Evolutionary conservation across 768 basidiomycete species (phyloP), one percentile per base, ranked within the genome.

Genomic region (Cystobasidium onofrii): DNA sequence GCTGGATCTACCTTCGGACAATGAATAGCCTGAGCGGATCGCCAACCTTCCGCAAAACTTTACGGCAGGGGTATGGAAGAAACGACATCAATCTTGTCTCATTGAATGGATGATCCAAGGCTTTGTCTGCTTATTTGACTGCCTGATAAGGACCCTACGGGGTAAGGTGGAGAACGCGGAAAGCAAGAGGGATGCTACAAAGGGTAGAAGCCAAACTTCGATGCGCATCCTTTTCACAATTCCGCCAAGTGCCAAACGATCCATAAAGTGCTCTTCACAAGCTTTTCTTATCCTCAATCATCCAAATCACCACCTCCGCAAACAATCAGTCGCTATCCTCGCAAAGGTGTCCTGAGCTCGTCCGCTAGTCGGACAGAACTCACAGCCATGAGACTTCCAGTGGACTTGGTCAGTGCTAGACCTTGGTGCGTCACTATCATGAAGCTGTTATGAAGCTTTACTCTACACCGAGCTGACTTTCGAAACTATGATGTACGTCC

Each of bases 391-490:
- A 7, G 46, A 7, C 46, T 7, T n/a, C 69, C 69, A 31, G 31
- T 60, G 25, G 27, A 33, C 2, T 17, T 34, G 17, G 4, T 60
- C 31, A 6, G 10, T 13, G 69, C 54, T 23, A 52, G 69, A 18
- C 20, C 55, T 4, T 71, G 69, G 69, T 71, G 29, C 10, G 69
- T 44, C 10, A 31, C 10, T 20, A 27, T 64, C 13, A 64, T 64
- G 25, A 36, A 31, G 23, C 6, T 63, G 39, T 39, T 6, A 39
- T 31, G 31, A 39, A 7, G 61, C 27, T 25, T 63, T 29, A 29
- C 25, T 36, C 15, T n/a, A 20, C 13, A 6, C 43, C 17, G 18
- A 43, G n/a, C 55, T 29, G 25, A n/a, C 69, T 29, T 23, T 29
- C 31, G 39, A 18, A 43, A 18, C 3, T 33, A 52, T 50, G 4